A percentile compares a stretch with the other conserved stretches of the same genome.
phyloP scores from a whole-genome alignment of 345 rosid genomes.

The Bruguiera gymnorhiza region DNA sequence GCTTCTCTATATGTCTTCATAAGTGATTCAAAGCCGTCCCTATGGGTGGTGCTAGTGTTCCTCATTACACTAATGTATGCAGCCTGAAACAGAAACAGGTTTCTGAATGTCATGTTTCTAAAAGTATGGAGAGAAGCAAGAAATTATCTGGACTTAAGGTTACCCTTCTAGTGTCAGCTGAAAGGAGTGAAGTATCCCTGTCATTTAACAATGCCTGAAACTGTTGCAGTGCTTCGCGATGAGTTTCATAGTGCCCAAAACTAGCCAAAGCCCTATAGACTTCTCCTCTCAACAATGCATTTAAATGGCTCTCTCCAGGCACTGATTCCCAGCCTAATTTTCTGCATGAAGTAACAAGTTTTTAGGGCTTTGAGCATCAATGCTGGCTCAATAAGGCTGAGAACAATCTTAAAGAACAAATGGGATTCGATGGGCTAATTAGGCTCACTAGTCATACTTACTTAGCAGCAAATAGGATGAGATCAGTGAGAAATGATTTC shows the following conservation, averaged over 20 bases:
- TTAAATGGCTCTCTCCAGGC: constrained; percentile 33
- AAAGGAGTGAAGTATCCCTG: constrained; percentile 25
- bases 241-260: constrained; percentile 29
- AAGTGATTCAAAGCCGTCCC: constrained; percentile 35
- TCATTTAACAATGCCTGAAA: constrained; percentile 30
- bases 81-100: constrained; percentile 26
- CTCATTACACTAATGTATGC: constrained; percentile 41
- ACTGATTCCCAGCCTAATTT: constrained; percentile 35
- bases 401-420: too few species aligned
- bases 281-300: constrained; percentile 37
- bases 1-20: constrained; percentile 41
- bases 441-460: constrained; percentile 11
- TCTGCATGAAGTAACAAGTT: constrained; percentile 14
- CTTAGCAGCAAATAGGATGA: constrained; percentile 34
- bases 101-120: background rate
- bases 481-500: constrained; percentile 23
- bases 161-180: constrained; percentile 40
- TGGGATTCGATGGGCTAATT: too few species aligned
- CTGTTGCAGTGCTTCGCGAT: constrained; percentile 26
- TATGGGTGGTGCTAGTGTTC: constrained; percentile 24
- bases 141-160: background rate
- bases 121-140: background rate
- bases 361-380: background rate
- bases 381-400: too few species aligned
- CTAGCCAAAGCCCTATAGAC: constrained; percentile 28